Conservation (phyloP, 2,329 filamentous ascomycete genomes). For the Neoascochyta sp. region DNA sequence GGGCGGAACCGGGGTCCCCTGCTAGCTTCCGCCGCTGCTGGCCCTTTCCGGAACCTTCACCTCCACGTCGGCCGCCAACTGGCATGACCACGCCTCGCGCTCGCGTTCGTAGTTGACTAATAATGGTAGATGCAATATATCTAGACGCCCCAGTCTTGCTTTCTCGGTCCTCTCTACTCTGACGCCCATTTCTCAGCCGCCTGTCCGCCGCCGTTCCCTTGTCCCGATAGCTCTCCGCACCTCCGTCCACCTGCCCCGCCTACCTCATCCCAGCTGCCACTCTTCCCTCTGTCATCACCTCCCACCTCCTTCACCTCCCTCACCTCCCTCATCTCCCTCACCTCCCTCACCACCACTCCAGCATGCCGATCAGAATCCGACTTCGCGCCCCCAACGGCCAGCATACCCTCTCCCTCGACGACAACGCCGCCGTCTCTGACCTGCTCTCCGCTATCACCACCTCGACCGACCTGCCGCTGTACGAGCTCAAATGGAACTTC, state of each 20-base stretch:
- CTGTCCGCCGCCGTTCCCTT: too few relatives aligned
- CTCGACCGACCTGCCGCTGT: conserved; percentile 62
- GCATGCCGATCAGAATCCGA: conserved; percentile 64
- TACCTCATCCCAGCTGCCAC: background rate
- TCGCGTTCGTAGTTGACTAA: conserved; percentile 16
- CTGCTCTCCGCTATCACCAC: conserved; percentile 59
- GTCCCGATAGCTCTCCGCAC: conserved; percentile 5
- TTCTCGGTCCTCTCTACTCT: too few relatives aligned
- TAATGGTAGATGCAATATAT: too few relatives aligned
- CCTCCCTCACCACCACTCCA: conserved; percentile 5
- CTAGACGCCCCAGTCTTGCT: too few relatives aligned
- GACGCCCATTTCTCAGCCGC: too few relatives aligned
- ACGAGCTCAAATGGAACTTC: conserved; percentile 80
- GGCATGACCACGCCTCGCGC: conserved; percentile 2
- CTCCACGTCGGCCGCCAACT: conserved; percentile 9
- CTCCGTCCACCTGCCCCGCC: conserved; percentile 4
- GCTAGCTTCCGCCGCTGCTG: conserved; percentile 8
- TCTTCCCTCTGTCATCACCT: conserved; percentile 1
- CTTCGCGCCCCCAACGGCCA: conserved; percentile 72
- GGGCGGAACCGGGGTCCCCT: conserved; percentile 4
- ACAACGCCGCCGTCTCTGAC: conserved; percentile 62
- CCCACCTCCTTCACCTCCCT: conserved; percentile 3
- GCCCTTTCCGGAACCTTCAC: conserved; percentile 26
- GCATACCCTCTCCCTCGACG: conserved; percentile 64
- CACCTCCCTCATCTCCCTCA: conserved; percentile 16